Base-by-base conservation (phyloP, 768 basidiomycete species). In the Tulasnella sp. region DNA sequence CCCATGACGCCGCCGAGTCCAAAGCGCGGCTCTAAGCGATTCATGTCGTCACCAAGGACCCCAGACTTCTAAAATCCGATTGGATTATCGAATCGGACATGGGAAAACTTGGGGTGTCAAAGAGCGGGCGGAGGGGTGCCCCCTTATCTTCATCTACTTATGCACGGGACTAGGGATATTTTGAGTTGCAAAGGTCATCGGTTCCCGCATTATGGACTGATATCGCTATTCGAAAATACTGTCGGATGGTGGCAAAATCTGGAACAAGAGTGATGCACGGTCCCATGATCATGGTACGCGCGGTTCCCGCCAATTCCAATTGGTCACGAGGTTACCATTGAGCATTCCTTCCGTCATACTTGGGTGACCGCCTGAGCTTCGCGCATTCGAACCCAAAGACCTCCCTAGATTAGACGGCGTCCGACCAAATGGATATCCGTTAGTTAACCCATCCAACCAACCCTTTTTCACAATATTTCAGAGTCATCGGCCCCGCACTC, bases 1-100 rank as follows among this genome's bases (percentile, higher is more conserved):
- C 62, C 27, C 62, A 68, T 68, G 62, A 68, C 62, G 62, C 42
- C 27, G 62, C 62, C 62, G 62, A 68, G 62, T 52, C 48, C 48
- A 52, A 52, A 52, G 24, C 48, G 21, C 48, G 62, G 21, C 62
- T 14, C n/a, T 68, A 68, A 68, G 62, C 62, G 62, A 68, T 34
- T 68, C 27, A 27, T 68, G 34, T 68, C 62, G 16, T 68, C 62
- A 68, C 62, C 62, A 27, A 68, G 34, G 27, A 27, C 27, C 48
- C 3, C 34, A 5, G 62, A 6, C 21, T n/a, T 1, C 18, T n/a
- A 68, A 18, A 68, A 68, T 68, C 62, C 62, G 62, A 68, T 68
- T 68, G 62, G 62, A 68, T 34, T 68, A 31, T 68, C 62, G 62
- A 68, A 34, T 68, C n/a, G 21, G 62, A 68, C 62, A 68, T 68